phyloP scores from a whole-genome alignment of 1,284 basidiomycete species.

The Pascua sp. region DNA sequence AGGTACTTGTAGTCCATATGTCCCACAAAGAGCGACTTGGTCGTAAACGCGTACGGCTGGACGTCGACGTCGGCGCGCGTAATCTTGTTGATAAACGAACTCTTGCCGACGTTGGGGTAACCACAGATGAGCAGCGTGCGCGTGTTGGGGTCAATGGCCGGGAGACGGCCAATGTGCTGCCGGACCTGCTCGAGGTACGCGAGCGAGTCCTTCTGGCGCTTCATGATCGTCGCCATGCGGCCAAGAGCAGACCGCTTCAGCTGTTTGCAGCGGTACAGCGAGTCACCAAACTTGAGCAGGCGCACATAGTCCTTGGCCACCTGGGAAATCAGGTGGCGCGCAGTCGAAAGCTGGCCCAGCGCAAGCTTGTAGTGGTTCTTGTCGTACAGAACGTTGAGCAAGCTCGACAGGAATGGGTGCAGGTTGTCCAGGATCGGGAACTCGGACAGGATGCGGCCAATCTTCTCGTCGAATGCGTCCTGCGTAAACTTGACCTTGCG shows the following conservation, averaged over 20 bases:
- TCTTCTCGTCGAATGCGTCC: constrained; percentile 94
- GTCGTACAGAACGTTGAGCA: constrained; percentile 96
- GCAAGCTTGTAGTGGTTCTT: constrained; percentile 99
- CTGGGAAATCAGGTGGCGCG: constrained; percentile 88
- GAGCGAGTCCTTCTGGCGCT: constrained; percentile 90
- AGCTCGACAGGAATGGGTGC: constrained; percentile 87
- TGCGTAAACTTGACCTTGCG: constrained; percentile 99
- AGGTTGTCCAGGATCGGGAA: constrained; percentile 97
- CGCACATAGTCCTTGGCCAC: constrained; percentile 94
- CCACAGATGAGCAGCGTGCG: constrained; percentile 92
- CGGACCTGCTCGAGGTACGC: constrained; percentile 96
- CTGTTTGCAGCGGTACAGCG: constrained; percentile 93
- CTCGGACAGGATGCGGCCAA: constrained; percentile 86
- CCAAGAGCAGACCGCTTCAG: constrained; percentile 90
- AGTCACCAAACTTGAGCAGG: constrained; percentile 92
- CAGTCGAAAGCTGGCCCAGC: constrained; percentile 87
- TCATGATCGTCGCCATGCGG: constrained; percentile 97
- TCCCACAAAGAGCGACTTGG: constrained; percentile 92
- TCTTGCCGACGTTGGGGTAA: constrained; percentile 96
- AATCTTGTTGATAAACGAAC: constrained; percentile 96
- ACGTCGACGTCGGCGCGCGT: constrained; percentile 96
- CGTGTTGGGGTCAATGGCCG: constrained; percentile 90
- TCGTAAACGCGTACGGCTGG: constrained; percentile 96
- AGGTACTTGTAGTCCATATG: constrained; percentile 97
- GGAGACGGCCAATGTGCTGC: constrained; percentile 94